phyloP scores from a whole-genome alignment of 805 yeast genomes.

The Candida maesae region DNA sequence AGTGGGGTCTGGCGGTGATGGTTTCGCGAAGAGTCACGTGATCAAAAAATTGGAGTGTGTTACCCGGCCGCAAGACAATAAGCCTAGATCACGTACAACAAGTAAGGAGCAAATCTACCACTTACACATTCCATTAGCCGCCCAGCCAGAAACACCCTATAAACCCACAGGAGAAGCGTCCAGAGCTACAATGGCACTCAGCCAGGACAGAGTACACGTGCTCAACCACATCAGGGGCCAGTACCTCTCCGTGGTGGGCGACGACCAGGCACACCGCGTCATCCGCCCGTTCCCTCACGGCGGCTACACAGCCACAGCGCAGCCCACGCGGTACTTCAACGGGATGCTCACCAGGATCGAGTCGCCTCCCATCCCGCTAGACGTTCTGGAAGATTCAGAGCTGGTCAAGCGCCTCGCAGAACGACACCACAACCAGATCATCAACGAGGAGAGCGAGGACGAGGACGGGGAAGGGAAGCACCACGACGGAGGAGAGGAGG shows the following conservation, averaged over 20 bases:
- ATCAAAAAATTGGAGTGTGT: no score
- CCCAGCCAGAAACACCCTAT: no score
- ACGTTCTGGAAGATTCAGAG: conserved; percentile 23
- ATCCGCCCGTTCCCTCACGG: conserved; percentile 19
- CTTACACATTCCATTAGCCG: no score
- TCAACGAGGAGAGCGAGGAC: conserved; percentile 12
- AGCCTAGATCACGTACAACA: no score
- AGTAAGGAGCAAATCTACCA: no score
- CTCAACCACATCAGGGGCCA: conserved; percentile 23
- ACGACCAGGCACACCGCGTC: conserved; percentile 24
- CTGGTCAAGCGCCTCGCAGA: conserved; percentile 8
- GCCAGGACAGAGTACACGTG: conserved; percentile 10
- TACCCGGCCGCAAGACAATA: no score
- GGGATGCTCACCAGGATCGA: conserved; percentile 19
- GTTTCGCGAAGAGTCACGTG: no score
- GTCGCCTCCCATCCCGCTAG: conserved; percentile 30
- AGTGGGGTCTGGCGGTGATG: no score
- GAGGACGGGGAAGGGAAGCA: conserved; percentile 1
- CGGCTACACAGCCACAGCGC: conserved; percentile 2
- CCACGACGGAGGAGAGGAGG: conserved; percentile 5
- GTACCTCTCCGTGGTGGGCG: conserved; percentile 18
- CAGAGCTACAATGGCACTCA: conserved; percentile 17
- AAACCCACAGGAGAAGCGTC: no score
- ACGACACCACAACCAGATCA: conserved; percentile 7
- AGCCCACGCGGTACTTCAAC: conserved; percentile 7